phyloP scores from a whole-genome alignment of 805 yeast genomes.

The Jamesozyma lodderae region DNA sequence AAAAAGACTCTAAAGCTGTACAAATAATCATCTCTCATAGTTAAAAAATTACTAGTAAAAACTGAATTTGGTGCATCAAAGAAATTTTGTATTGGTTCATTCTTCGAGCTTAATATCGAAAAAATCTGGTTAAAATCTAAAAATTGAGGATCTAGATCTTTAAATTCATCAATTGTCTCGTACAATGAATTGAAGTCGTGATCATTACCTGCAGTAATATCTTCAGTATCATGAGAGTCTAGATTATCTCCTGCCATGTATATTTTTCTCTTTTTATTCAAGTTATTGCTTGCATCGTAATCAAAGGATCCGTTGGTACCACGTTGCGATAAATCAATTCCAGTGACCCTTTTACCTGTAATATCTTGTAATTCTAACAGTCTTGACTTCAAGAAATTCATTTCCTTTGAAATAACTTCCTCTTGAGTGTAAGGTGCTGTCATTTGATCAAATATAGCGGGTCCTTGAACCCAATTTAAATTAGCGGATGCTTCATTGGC shows the following conservation, averaged over 20 bases:
- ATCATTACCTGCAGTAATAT: background rate
- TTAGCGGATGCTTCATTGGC: constrained; percentile 13
- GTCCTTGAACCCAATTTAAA: constrained; percentile 27
- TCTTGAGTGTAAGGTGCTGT: constrained; percentile 19
- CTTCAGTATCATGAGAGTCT: background rate
- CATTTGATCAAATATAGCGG: constrained; percentile 24
- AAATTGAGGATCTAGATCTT: constrained; percentile 25
- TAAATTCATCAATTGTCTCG: constrained; percentile 16
- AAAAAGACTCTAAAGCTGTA: constrained; percentile 14
- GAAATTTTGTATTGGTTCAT: constrained; percentile 7
- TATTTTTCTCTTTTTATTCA: constrained; percentile 1
- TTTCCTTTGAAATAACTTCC: constrained; percentile 21
- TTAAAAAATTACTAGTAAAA: constrained; percentile 16
- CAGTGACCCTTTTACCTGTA: constrained; percentile 20
- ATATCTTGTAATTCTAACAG: constrained; percentile 24
- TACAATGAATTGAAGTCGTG: background rate
- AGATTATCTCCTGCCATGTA: background rate
- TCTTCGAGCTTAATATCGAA: constrained; percentile 9
- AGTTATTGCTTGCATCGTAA: constrained; percentile 5
- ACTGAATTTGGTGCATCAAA: constrained; percentile 20
- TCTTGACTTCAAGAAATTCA: constrained; percentile 22
- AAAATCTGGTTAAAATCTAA: constrained; percentile 19
- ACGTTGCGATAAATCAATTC: constrained; percentile 11
- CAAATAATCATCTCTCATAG: constrained; percentile 19
- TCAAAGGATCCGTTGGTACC: background rate